Evolutionary conservation across 78 protist species (phyloP).

Genomic region (Protostelium mycophagum): DNA sequence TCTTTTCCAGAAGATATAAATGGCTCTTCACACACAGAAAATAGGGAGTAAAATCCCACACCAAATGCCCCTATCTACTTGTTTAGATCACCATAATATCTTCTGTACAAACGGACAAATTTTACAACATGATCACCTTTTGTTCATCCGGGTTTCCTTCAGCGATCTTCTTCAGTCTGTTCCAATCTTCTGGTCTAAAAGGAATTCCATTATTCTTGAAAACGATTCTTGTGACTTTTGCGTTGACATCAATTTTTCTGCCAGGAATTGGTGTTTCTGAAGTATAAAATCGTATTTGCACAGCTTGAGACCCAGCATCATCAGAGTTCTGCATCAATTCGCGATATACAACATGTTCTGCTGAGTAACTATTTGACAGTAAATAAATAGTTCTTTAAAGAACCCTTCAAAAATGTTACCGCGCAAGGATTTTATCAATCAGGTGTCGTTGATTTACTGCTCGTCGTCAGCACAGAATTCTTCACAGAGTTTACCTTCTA

Average conservation of each 20-base stretch:
- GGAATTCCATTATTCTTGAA: constrained; percentile 5
- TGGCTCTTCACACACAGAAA: constrained; percentile 25
- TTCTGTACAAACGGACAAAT: too few relatives aligned
- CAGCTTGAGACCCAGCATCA: constrained; percentile 9
- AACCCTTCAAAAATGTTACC: neutral
- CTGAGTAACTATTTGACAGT: neutral
- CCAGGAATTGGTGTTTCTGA: neutral
- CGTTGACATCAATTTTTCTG: neutral
- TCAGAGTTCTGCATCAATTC: constrained; percentile 26
- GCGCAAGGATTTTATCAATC: constrained; percentile 12
- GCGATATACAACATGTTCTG: constrained; percentile 11
- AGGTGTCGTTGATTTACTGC: constrained; percentile 24
- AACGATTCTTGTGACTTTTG: neutral
- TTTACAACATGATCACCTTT: neutral
- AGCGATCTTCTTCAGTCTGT: constrained; percentile 11
- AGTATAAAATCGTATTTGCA: neutral
- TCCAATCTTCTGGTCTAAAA: constrained; percentile 14
- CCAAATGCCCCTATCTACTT: constrained; percentile 17
- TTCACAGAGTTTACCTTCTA: neutral
- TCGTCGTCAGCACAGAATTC: neutral
- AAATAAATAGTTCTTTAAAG: neutral
- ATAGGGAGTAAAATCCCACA: constrained; percentile 18
- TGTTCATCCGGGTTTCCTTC: constrained; percentile 24
- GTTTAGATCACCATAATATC: neutral
- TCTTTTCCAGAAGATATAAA: neutral